A percentile compares a stretch with the other conserved stretches of the same genome.
These are phyloP conservation scores for Hemerocallis citrina DNA, from an alignment of 106 monocot species.

Conservation along the genomic window DNA sequence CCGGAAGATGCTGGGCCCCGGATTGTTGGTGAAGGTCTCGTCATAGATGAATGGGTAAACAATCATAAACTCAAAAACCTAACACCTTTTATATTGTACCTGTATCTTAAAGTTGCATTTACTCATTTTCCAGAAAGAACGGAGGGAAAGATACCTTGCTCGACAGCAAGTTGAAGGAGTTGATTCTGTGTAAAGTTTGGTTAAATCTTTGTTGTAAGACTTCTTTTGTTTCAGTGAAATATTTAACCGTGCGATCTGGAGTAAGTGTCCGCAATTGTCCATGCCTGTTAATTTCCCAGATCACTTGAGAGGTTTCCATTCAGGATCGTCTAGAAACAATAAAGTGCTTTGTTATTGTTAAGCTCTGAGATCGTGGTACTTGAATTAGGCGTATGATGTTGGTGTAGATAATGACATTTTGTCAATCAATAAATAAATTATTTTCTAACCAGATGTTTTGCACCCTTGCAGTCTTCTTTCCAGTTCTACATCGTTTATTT, in stretches of 20 bases:
- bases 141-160: conserved; percentile 52
- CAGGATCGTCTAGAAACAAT: conserved; percentile 1
- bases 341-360: background rate
- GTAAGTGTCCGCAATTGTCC: background rate
- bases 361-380: background rate
- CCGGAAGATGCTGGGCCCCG: conserved; percentile 52
- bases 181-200: conserved; percentile 26
- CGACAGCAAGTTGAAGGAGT: conserved; percentile 41
- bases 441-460: background rate
- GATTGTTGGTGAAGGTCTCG: conserved; percentile 72
- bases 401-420: conserved; percentile 7
- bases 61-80: background rate
- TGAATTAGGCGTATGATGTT: background rate
- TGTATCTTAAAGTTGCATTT: background rate
- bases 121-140: conserved; percentile 30
- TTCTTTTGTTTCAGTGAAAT: conserved; percentile 1
- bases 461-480: background rate
- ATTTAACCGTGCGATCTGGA: background rate
- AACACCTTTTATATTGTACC: background rate
- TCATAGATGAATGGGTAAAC: conserved; percentile 84
- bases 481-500: background rate
- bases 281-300: background rate
- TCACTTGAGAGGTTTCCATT: background rate
- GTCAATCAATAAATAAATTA: background rate
- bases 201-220: conserved; percentile 5